Evolutionary conservation across 306 rosid species (phyloP).

Genomic region (Fragaria vesca): DNA sequence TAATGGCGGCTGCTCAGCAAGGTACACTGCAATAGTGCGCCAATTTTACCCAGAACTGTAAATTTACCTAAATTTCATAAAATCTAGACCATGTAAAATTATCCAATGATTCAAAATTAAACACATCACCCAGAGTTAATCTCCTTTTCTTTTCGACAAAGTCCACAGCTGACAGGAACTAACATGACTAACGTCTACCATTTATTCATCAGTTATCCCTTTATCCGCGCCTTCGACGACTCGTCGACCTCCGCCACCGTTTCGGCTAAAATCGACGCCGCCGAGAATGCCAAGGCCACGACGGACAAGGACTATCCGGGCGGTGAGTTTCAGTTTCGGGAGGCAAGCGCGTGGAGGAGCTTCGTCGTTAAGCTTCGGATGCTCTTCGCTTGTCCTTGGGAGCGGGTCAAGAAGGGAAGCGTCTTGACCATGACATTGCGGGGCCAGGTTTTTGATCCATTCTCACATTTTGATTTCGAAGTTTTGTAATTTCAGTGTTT

Average conservation of each 20-base stretch:
- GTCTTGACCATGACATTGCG: constrained; percentile 78
- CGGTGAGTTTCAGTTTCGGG: constrained; percentile 61
- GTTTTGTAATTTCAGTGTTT: neutral
- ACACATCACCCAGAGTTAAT: no score
- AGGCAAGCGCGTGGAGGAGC: constrained; percentile 55
- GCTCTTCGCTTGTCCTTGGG: constrained; percentile 80
- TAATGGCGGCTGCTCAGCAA: no score
- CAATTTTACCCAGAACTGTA: no score
- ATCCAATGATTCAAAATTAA: no score
- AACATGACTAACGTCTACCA: no score
- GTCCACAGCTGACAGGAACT: no score
- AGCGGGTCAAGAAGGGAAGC: constrained; percentile 71
- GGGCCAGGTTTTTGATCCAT: constrained; percentile 61
- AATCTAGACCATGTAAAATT: no score
- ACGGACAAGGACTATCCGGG: constrained; percentile 48
- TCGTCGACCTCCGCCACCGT: constrained; percentile 22
- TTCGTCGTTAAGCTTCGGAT: constrained; percentile 61
- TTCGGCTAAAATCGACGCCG: neutral
- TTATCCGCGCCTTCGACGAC: constrained; percentile 55
- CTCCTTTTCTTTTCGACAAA: no score
- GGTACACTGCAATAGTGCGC: no score
- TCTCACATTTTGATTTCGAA: neutral
- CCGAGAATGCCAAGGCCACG: constrained; percentile 22
- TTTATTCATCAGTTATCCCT: no score
- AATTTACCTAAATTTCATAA: no score